Conservation (phyloP, 2,329 filamentous ascomycete species). For the Monilinia aucupariae region DNA sequence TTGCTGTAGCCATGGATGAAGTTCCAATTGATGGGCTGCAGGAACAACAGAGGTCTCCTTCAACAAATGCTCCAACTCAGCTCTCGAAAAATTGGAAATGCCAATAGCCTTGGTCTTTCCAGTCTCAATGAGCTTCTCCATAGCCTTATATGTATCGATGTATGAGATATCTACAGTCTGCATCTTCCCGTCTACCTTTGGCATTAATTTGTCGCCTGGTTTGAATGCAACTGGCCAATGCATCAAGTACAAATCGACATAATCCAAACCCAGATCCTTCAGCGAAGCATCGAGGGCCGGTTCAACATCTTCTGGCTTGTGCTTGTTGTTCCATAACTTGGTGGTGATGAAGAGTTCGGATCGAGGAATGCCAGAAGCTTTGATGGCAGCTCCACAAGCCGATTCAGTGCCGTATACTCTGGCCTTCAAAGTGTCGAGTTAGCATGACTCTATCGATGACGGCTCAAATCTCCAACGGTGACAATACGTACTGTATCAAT, state of each 20-base stretch:
- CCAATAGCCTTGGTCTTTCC: constrained; percentile 52
- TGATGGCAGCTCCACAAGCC: constrained; percentile 64
- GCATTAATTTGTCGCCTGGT: constrained; percentile 47
- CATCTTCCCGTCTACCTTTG: constrained; percentile 37
- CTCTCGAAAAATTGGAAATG: constrained; percentile 38
- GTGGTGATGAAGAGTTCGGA: constrained; percentile 61
- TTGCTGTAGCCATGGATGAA: constrained; percentile 54
- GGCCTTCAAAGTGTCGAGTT: constrained; percentile 58
- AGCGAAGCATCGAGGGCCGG: constrained; percentile 64
- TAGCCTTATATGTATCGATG: constrained; percentile 69
- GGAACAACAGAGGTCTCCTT: constrained; percentile 43
- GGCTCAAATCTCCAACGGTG: not conserved
- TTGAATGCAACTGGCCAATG: constrained; percentile 84
- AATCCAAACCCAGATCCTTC: constrained; percentile 67
- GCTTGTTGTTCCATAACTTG: constrained; percentile 70
- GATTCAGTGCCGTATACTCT: constrained; percentile 80
- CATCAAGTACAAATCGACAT: constrained; percentile 76
- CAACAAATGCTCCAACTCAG: constrained; percentile 37
- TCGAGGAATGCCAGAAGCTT: constrained; percentile 56
- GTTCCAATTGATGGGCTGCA: constrained; percentile 55
- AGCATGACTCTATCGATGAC: not conserved
- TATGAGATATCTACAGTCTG: constrained; percentile 45
- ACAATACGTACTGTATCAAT: constrained; percentile 38
- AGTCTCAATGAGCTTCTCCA: constrained; percentile 59
- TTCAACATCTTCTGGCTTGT: constrained; percentile 55